A percentile compares a stretch with the other conserved stretches of the same genome.
These are phyloP conservation scores for Pinus taeda DNA, from an alignment of 75 land plant species.

Conservation along the genomic window DNA sequence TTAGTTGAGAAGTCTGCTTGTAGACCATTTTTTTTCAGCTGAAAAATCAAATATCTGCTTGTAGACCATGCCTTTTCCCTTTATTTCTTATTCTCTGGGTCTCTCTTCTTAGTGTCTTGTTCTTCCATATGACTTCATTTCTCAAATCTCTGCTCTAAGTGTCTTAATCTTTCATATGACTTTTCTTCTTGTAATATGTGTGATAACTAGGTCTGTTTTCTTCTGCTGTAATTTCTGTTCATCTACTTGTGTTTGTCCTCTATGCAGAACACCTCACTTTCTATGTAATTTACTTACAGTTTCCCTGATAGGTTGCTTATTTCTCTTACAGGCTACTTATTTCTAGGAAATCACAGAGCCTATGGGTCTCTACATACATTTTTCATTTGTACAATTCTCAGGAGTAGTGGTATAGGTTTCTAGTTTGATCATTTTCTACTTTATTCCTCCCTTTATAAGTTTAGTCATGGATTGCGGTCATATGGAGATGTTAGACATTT, in stretches of 20 bases:
- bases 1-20: neutral
- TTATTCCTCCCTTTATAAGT: neutral
- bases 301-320: neutral
- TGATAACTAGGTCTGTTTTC: neutral
- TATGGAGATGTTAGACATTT: neutral
- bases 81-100: neutral
- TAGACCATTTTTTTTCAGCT: too few species aligned
- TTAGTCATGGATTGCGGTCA: neutral
- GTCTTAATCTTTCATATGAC: neutral
- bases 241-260: neutral
- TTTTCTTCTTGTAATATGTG: neutral
- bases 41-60: too few species aligned
- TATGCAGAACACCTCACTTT: neutral
- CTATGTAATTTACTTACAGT: neutral
- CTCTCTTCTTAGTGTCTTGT: neutral
- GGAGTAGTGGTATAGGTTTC: neutral
- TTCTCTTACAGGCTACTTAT: neutral
- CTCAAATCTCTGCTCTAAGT: neutral
- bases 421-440: neutral
- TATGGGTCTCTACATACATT: neutral
- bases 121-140: neutral
- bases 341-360: neutral
- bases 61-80: too few species aligned
- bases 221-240: neutral
- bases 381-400: neutral